Base-by-base conservation (phyloP, 1,284 basidiomycete genomes). In the Pyrrhoderma lamaoense region DNA sequence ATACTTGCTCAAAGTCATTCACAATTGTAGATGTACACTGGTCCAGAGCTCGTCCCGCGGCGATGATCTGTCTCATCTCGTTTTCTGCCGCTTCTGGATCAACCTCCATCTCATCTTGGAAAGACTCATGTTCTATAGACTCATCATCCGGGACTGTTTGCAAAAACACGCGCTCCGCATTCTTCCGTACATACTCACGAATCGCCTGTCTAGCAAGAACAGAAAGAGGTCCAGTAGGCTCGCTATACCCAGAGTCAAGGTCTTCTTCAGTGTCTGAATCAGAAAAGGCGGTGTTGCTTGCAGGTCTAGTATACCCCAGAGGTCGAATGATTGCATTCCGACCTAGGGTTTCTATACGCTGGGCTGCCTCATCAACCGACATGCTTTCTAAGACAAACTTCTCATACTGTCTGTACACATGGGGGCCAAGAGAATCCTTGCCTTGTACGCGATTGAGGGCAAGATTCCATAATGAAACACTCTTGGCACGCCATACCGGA, bases 41-140 rank as follows among this genome's bases (percentile, higher is more conserved):
- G 3, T 82, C 81, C 9, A 87, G 71, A 49, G 80, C 77, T 48
- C 70, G 70, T 16, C 80, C 80, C 23, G 78, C 79, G 18, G 74
- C 71, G 39, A 85, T 64, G 0, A 77, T 78, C 44, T 65, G 68
- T 47, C 63, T 61, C 62, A 73, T 70, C 58, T 70, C 67, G 22
- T 5, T 22, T 38, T 67, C 64, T 31, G 59, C 58, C 49, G 47
- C 55, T 47, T 56, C 59, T 18, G 45, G 49, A 2, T 58, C 59
- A 21, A 63, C 61, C 3, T 67, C 64, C 27, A 31, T 31, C 11
- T 31, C 27, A 31, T 11, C 11, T 5, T 5, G 7, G 11, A 31
- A 31, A 5, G 27, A 5, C 7, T 31, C 27, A 5, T 31, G 27
- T 5, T 31, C 27, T 5, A 31, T 31, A 40, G 38, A 16, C 8